Base-by-base conservation (phyloP, 768 basidiomycete genomes). In the Pseudohyphozyma bogoriensis region DNA sequence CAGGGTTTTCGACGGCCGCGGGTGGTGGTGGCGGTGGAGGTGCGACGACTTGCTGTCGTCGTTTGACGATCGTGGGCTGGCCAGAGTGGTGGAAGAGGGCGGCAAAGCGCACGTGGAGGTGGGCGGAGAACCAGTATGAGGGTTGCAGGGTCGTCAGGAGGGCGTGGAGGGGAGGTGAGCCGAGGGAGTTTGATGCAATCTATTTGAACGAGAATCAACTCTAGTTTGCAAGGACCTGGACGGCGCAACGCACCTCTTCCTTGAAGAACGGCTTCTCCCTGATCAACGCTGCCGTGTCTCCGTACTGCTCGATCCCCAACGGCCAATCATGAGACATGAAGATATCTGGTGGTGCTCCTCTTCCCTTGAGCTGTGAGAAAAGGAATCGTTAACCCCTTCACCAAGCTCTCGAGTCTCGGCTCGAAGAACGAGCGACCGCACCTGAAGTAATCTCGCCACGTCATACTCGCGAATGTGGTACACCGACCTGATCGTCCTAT, bases 261-360 rank as follows among this genome's bases (percentile, higher is more conserved):
- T 78, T 77, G 71, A 96, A 85, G 74, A 85, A 86, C 1, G 83
- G 82, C 72, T 92, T 97, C 45, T 81, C 80, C 4, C 82, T 77
- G 18, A 97, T 74, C 0, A 99, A 77, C 12, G 69, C 77, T 9
- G 70, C 68, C 10, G 84, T 73, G 69, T 96, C 80, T 22, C 92
- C 91, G 64, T 90, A 78, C 12, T 83, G 82, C 60, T 86, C 89
- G 56, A 99, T 91, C 2, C 79, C 79, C 44, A 81, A 79, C 0
- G 95, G 95, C 95, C 93, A 99, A 74, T 97, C 95, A 71, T 99
- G 93, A 3, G 92, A 96, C 37, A 97, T 78, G 77, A 96, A 88
- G 31, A 97, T 80, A 32, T 83, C 74, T 9, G 84, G 80, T 13
- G 15, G 9, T 0, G 44, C 18, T 11, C 57, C 55, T 26, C 59